Evolutionary conservation across 1,284 basidiomycete species (phyloP).

Genomic region (Lignosus rhinocerotis): DNA sequence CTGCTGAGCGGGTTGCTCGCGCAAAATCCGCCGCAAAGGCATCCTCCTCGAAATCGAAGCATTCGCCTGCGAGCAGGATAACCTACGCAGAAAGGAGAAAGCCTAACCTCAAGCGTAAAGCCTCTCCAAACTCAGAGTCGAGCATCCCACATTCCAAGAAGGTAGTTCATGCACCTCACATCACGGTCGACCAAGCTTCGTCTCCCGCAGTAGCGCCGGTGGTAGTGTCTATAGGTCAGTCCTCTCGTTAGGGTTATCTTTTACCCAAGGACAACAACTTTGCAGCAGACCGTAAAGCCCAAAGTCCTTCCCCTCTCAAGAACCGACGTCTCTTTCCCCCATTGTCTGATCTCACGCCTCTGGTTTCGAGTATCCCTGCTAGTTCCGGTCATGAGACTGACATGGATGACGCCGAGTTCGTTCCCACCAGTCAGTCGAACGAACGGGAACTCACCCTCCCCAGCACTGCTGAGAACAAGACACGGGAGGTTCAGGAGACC

Average conservation of each 20-base stretch:
- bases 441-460: conserved; percentile 54
- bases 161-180: conserved; percentile 3
- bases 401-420: conserved; percentile 38
- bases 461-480: conserved; percentile 27
- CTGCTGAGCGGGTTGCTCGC: conserved; percentile 5
- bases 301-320: conserved; percentile 16
- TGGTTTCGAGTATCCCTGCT: conserved; percentile 13
- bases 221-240: conserved; percentile 1
- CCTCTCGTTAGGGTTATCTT: background rate
- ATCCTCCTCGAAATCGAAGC: conserved; percentile 4
- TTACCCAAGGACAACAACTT: conserved; percentile 12
- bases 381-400: conserved; percentile 21
- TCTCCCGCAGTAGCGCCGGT: background rate
- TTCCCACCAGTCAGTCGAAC: conserved; percentile 72
- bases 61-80: background rate
- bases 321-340: conserved; percentile 24
- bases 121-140: conserved; percentile 11
- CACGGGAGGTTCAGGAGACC: conserved; percentile 36
- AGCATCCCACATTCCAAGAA: conserved; percentile 6
- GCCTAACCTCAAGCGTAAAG: conserved; percentile 26
- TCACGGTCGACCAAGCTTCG: background rate
- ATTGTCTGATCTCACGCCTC: conserved; percentile 13
- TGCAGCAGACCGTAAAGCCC: conserved; percentile 2
- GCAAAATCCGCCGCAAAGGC: background rate
- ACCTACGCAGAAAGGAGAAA: conserved; percentile 4